Conservation (phyloP, 139 green algal genomes). For the Volvox reticuliferus region DNA sequence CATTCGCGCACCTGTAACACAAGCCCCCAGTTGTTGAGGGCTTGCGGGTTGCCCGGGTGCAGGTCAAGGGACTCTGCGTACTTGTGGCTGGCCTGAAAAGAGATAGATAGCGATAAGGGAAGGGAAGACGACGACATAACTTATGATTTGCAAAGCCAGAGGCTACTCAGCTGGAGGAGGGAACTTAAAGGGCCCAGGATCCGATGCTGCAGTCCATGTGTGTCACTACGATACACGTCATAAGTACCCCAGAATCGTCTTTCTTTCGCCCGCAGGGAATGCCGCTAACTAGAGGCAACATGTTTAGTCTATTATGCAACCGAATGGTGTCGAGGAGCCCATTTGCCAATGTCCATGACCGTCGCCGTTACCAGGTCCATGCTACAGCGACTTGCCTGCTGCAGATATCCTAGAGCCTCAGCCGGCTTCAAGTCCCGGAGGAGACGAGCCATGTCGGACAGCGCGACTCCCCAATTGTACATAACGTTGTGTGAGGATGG, state of each 20-base stretch:
- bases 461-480: conserved; percentile 88
- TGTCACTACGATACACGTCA: too few relatives aligned
- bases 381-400: conserved; percentile 9
- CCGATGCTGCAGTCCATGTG: too few relatives aligned
- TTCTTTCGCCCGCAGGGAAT: too few relatives aligned
- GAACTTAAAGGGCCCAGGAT: too few relatives aligned
- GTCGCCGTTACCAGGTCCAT: too few relatives aligned
- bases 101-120: background rate
- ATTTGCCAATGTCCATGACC: too few relatives aligned
- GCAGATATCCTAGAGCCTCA: conserved; percentile 11
- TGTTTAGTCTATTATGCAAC: too few relatives aligned
- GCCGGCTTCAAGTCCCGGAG: background rate
- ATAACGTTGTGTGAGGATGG: conserved; percentile 63
- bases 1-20: conserved; percentile 75
- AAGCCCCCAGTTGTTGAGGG: conserved; percentile 90
- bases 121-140: background rate
- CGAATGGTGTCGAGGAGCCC: too few relatives aligned
- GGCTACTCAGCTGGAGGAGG: too few relatives aligned
- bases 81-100: conserved; percentile 56
- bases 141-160: too few relatives aligned
- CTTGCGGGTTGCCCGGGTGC: conserved; percentile 78
- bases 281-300: too few relatives aligned
- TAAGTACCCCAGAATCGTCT: too few relatives aligned
- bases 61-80: conserved; percentile 75
- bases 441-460: conserved; percentile 74